Base-by-base conservation (phyloP, 768 basidiomycete genomes). In the Russula vinacea region DNA sequence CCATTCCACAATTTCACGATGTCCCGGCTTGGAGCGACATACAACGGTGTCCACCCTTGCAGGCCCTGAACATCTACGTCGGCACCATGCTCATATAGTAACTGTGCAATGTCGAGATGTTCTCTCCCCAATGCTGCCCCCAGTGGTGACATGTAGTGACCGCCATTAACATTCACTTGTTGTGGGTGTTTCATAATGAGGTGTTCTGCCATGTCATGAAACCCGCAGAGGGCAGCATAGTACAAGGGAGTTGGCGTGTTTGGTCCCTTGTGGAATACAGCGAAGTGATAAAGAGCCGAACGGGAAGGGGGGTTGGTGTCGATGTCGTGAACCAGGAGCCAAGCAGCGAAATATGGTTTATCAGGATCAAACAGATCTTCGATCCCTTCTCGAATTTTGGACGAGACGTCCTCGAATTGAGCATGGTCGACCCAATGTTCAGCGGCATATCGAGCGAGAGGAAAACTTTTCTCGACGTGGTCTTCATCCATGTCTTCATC, bases 221-320 rank as follows among this genome's bases (percentile, higher is more conserved):
- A 51, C 3, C 50, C 50, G 16, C 50, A 51, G 14, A 51, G 26
- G 7, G 29, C 50, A 0, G 50, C 50, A 14, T 51, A 51, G 29
- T 51, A 29, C 16, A 32, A 32, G 14, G 50, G 50, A 14, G 14
- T 29, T 29, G 29, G 2, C 29, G 29, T 13, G 11, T n/a, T 10
- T 7, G 2, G 1, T 5, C 1, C 5, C 8, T 52, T 3, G 3
- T 0, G 0, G 16, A 0, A 1, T 1, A 1, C 4, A 17, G 19
- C 5, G 19, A 37, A 5, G 10, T 2, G 4, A 14, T 1, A 6
- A 33, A 54, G 19, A 8, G 7, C 2, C 2, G 17, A 33, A 13
- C 0, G 3, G 9, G 0, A 0, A 17, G 8, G 32, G n/a, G 51
- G 52, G 0, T 2, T 0, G 11, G 5, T n/a, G 52, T 54, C 52